Percentiles rank a stretch among this genome's conserved stretches.
phyloP scores from a whole-genome alignment of 345 rosid species.

The Clausena lansium region DNA sequence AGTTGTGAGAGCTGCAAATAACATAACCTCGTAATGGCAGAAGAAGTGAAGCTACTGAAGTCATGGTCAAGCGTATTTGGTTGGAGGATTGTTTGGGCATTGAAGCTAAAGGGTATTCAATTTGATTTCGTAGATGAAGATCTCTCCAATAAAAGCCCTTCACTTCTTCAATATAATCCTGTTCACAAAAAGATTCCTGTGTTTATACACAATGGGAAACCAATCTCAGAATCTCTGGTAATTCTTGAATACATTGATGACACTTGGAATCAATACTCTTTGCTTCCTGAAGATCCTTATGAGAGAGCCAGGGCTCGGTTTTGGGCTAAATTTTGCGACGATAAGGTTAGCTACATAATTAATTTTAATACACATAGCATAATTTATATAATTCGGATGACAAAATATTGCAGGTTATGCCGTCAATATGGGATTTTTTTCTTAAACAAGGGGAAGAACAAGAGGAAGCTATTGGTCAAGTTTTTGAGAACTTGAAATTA shows the following conservation, averaged over 20 bases:
- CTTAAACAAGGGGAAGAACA: conserved; percentile 22
- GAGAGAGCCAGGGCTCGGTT: conserved; percentile 27
- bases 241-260: conserved; percentile 40
- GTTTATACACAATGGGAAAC: conserved; percentile 28
- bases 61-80: conserved; percentile 35
- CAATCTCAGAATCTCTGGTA: conserved; percentile 29
- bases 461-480: conserved; percentile 20
- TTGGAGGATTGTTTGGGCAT: conserved; percentile 30
- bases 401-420: conserved; percentile 10
- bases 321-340: conserved; percentile 31
- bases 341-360: conserved; percentile 17
- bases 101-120: conserved; percentile 26
- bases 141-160: conserved; percentile 27
- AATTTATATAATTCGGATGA: too few species aligned
- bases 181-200: conserved; percentile 34
- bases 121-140: conserved; percentile 32
- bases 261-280: conserved; percentile 28
- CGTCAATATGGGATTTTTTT: conserved; percentile 21
- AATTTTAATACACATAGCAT: background rate
- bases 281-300: conserved; percentile 28
- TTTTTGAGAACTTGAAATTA: conserved; percentile 19
- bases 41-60: conserved; percentile 34
- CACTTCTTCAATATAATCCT: conserved; percentile 30
- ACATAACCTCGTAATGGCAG: background rate
- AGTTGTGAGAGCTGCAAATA: too few species aligned